Base-by-base conservation (phyloP, 1,284 basidiomycete genomes). In the Naganishia cerealis region DNA sequence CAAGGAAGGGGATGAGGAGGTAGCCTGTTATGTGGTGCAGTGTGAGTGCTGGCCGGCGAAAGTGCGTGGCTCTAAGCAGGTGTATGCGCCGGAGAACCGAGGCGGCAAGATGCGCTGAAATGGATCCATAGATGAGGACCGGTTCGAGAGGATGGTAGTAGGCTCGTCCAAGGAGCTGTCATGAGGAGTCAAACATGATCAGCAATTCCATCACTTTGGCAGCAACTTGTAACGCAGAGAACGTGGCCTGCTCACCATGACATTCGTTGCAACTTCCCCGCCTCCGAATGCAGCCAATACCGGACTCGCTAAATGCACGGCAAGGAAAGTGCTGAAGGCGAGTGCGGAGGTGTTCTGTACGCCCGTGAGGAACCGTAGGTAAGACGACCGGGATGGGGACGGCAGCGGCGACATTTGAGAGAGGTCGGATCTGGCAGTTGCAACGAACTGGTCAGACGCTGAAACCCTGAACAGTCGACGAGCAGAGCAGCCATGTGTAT, bases 281-380 rank as follows among this genome's bases (percentile, higher is more conserved):
- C 78, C 79, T 3, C 73, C 76, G 0, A 77, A 38, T 4, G 74
- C 71, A 36, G 78, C 78, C 0, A 73, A 75, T 2, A 79, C 15
- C 1, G 79, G 79, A 42, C 76, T 74, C 7, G 73, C 76, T 12
- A 80, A 71, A 67, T 80, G 79, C 6, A 77, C 71, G 7, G 70
- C 69, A 8, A 79, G 65, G 63, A 80, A 80, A 21, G 76, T 71
- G 26, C 74, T 72, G 62, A 79, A 80, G 1, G 75, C 74, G 33
- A 77, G 66, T 0, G 77, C 79, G 2, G 75, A 77, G 15, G 75
- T 75, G 65, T 80, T 79, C 69, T 80, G 78, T 8, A 74, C 75
- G 29, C 74, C 68, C 5, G 77, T 78, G 13, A 80, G 71, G 10
- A 75, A 67, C 38, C 76, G 72, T 1, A 80, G 72, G 54, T 63